Evolutionary conservation across 148 eudicot genomes (phyloP).

Genomic region (Selenicereus undatus): DNA sequence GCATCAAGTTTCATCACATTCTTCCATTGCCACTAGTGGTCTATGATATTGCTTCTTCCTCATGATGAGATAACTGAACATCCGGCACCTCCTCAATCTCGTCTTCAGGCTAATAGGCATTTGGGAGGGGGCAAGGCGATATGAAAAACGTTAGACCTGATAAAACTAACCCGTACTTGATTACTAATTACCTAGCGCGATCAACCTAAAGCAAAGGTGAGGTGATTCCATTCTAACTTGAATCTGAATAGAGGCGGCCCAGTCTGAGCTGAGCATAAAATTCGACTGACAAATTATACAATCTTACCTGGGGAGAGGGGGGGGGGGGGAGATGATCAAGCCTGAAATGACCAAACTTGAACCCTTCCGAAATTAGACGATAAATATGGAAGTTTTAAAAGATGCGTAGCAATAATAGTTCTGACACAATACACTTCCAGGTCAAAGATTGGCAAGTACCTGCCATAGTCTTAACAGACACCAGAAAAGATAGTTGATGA

Average conservation of each 20-base stretch:
- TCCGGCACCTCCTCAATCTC: slow-evolving; percentile 80
- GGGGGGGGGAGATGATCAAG: background rate
- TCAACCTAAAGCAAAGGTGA: background rate
- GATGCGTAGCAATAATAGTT: background rate
- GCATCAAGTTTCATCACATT: slow-evolving; percentile 13
- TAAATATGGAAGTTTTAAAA: background rate
- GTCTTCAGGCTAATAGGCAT: slow-evolving; percentile 54
- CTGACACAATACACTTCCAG: background rate
- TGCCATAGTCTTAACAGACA: slow-evolving; percentile 54
- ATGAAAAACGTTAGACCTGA: background rate
- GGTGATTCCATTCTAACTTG: background rate
- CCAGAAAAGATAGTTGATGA: slow-evolving; percentile 74
- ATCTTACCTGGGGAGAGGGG: background rate
- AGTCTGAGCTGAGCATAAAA: background rate
- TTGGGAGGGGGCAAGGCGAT: background rate
- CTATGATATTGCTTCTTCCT: slow-evolving; percentile 22
- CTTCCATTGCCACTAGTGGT: slow-evolving; percentile 1
- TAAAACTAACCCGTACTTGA: background rate
- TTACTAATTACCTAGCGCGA: background rate
- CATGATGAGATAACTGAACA: slow-evolving; percentile 28
- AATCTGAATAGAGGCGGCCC: background rate
- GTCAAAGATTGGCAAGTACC: slow-evolving; percentile 38
- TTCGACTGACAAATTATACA: background rate
- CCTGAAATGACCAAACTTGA: background rate
- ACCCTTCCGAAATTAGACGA: background rate